Evolutionary conservation across 2,329 filamentous ascomycete species (phyloP).

Genomic region (Torrubiellomyces zombiae): DNA sequence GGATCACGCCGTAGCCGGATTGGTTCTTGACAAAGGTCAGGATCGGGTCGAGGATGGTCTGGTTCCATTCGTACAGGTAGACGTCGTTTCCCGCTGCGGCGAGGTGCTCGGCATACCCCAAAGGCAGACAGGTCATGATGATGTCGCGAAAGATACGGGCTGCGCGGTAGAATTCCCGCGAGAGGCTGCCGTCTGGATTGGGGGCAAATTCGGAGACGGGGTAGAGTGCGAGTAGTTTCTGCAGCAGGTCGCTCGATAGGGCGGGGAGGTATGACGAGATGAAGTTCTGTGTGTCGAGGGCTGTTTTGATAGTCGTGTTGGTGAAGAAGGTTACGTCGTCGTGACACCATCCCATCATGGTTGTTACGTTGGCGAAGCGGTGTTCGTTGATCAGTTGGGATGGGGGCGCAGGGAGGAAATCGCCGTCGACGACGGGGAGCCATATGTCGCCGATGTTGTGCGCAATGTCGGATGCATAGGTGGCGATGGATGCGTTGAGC

Average conservation of each 20-base stretch:
- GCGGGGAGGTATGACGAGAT: constrained; percentile 21
- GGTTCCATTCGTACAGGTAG: constrained; percentile 35
- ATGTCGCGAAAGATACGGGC: constrained; percentile 34
- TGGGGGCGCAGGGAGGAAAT: constrained; percentile 22
- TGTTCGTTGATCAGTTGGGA: constrained; percentile 37
- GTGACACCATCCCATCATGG: constrained; percentile 39
- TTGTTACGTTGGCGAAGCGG: constrained; percentile 45
- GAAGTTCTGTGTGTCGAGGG: constrained; percentile 21
- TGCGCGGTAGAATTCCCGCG: constrained; percentile 31
- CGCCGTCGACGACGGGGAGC: constrained; percentile 27
- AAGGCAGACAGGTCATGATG: constrained; percentile 29
- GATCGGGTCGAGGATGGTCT: constrained; percentile 31
- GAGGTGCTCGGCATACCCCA: constrained; percentile 23
- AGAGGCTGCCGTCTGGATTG: constrained; percentile 19
- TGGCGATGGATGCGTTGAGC: constrained; percentile 24
- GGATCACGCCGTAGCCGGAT: constrained; percentile 26
- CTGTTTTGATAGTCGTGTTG: constrained; percentile 19
- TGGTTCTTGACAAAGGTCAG: constrained; percentile 15
- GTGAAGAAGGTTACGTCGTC: constrained; percentile 28
- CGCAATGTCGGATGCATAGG: constrained; percentile 20
- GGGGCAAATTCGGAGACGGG: constrained; percentile 27
- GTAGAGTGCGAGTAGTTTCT: constrained; percentile 30
- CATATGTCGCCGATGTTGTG: constrained; percentile 35
- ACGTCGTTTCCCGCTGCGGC: constrained; percentile 20
- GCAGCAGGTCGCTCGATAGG: constrained; percentile 16